A percentile compares a stretch with the other conserved stretches of the same genome.
Evolutionary conservation across 352 stramenopile species (phyloP).

Genomic region (Phytophthora lateralis): DNA sequence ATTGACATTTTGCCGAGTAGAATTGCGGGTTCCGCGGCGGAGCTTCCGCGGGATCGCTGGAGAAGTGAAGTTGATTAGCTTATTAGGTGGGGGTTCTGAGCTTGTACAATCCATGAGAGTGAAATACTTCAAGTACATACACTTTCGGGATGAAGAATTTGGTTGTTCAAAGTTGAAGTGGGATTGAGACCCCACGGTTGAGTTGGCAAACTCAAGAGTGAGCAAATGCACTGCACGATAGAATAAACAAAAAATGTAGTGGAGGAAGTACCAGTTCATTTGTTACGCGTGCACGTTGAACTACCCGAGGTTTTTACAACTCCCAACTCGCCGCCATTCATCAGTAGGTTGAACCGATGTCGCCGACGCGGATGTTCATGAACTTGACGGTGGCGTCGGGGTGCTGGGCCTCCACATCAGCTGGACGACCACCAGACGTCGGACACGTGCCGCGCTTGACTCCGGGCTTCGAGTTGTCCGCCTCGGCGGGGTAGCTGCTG

Average conservation of each 20-base stretch:
- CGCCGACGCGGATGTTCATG: conserved; percentile 74
- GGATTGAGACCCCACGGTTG: too few relatives aligned
- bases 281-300: background rate
- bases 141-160: too few relatives aligned
- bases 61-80: too few relatives aligned
- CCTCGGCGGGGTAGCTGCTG: conserved; percentile 55
- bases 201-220: too few relatives aligned
- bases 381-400: conserved; percentile 70
- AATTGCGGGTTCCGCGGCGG: too few relatives aligned
- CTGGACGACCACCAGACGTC: conserved; percentile 51
- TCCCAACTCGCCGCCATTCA: background rate
- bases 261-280: background rate
- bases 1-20: too few relatives aligned
- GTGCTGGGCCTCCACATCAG: conserved; percentile 50
- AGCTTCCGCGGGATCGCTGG: too few relatives aligned
- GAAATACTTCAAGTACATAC: too few relatives aligned
- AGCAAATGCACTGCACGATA: too few relatives aligned
- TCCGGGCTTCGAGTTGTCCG: conserved; percentile 46
- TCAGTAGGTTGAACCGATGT: conserved; percentile 62
- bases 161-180: too few relatives aligned
- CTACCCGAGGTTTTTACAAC: background rate
- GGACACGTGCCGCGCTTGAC: conserved; percentile 61
- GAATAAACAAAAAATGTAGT: background rate
- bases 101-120: too few relatives aligned
- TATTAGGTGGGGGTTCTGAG: too few relatives aligned